Evolutionary conservation across 768 basidiomycete genomes (phyloP).

Genomic region (Exidia glandulosa): DNA sequence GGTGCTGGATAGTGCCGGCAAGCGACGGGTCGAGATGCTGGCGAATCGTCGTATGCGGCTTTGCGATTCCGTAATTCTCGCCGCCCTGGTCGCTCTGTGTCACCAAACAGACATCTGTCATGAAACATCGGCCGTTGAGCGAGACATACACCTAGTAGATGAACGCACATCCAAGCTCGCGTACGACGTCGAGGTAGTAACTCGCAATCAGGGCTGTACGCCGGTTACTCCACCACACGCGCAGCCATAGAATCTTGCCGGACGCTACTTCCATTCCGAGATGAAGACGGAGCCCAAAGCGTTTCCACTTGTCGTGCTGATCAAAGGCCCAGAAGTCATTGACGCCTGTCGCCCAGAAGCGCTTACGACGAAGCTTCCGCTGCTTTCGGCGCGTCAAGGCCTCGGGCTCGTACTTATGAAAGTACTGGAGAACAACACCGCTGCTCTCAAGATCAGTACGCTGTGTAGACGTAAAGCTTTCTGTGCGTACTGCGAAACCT

Average conservation of each 20-base stretch:
- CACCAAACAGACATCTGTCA: constrained; percentile 22
- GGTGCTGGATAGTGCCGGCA: constrained; percentile 28
- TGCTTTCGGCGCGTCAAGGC: constrained; percentile 33
- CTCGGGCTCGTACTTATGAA: not conserved
- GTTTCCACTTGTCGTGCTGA: constrained; percentile 14
- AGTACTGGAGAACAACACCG: not conserved
- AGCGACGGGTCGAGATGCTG: constrained; percentile 31
- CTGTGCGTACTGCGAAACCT: not conserved
- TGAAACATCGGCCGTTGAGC: constrained; percentile 17
- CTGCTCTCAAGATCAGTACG: not conserved
- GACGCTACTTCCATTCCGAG: constrained; percentile 6
- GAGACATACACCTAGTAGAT: too few relatives aligned
- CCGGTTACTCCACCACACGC: constrained; percentile 32
- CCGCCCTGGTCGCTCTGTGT: constrained; percentile 34
- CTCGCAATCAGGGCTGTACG: constrained; percentile 15
- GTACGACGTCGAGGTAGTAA: constrained; percentile 24
- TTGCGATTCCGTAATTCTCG: constrained; percentile 36
- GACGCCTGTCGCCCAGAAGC: constrained; percentile 9
- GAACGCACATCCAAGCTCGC: constrained; percentile 11
- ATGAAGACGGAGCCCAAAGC: constrained; percentile 10
- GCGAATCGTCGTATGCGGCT: constrained; percentile 28
- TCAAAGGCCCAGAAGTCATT: constrained; percentile 14
- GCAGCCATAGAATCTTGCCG: constrained; percentile 21
- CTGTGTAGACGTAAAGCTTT: not conserved
- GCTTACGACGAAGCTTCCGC: constrained; percentile 15